These are phyloP conservation scores for Phytophthora pluvialis DNA, from an alignment of 352 stramenopile species.

Conservation along the genomic window DNA sequence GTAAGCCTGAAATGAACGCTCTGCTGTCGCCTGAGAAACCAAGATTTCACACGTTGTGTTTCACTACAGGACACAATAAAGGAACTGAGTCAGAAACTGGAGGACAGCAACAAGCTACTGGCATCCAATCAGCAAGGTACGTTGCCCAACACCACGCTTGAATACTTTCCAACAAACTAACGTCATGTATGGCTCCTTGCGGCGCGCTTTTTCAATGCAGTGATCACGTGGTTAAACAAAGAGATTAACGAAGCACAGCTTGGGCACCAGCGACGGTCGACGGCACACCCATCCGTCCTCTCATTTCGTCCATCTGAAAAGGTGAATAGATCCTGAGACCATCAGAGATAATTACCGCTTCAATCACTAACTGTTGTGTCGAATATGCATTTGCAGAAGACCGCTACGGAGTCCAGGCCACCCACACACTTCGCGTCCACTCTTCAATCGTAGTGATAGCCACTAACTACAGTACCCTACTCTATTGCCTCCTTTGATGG, in stretches of 20 bases:
- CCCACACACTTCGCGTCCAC: conserved; percentile 25
- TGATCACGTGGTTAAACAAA: conserved; percentile 92
- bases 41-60: not conserved
- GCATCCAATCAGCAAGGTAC: conserved; percentile 90
- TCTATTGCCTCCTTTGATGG: conserved; percentile 20
- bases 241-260: conserved; percentile 92
- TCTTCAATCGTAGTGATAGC: conserved; percentile 33
- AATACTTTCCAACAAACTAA: not conserved
- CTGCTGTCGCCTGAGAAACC: not conserved
- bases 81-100: conserved; percentile 84
- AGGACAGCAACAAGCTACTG: conserved; percentile 89
- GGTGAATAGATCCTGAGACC: conserved; percentile 24
- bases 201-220: conserved; percentile 33
- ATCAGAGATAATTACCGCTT: not conserved
- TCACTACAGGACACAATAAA: conserved; percentile 58
- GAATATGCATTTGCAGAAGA: conserved; percentile 16
- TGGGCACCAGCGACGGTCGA: conserved; percentile 64
- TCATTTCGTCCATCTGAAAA: conserved; percentile 67
- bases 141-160: not conserved
- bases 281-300: conserved; percentile 72
- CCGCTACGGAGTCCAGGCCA: conserved; percentile 23
- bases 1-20: conserved; percentile 2
- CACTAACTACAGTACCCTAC: conserved; percentile 25
- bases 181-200: not conserved
- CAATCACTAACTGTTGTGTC: not conserved